Evolutionary conservation across 2,329 filamentous ascomycete genomes (phyloP), one percentile per base, ranked within the genome.

Genomic region (Sporothrix dimorphospora): DNA sequence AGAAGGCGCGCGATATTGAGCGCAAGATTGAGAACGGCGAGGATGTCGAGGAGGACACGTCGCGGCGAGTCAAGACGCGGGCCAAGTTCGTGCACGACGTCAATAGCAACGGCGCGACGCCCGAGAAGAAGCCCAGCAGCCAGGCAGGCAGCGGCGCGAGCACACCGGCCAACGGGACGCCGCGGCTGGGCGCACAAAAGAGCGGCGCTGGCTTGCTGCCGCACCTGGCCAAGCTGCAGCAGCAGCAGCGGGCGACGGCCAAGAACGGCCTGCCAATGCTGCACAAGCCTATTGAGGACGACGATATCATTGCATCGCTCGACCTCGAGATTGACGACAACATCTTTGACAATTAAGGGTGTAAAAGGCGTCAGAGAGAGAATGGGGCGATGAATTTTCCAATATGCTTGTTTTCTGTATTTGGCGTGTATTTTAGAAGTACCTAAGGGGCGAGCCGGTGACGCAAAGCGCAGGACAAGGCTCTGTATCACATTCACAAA

Each of bases 271-370:
- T 90, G 73, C 86, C 89, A 3, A 90, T 90, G 14, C 92, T 94
- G 66, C 92, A 95, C 78, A 90, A 92, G 82, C 90, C 91, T 40
- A 88, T 94, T 72, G 91, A 92, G 85, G 94, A 97, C 74, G 96
- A 98, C 79, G 96, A 98, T 78, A 92, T 98, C 71, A 95, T 98
- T 80, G 94, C 92, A 1, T 88, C 90, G 34, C 84, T 98, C 84
- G 96, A 98, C 80, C 83, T 98, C 77, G 95, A 94, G 38, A 94
- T 98, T 79, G 95, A 98, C 77, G 90, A 97, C 77, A 94, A 97
- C 76, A 93, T 97, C 76, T 55, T 77, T 27, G 72, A 72, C 38
- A 73, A 72, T 38, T 63, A 38, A 27, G 21, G 7, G 16, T n/a
- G 34, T 19, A 47, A 49, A 59, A 30, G 30, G 55, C 6, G 30